Percentiles rank a stretch among this genome's conserved stretches.
Conservation (phyloP, 805 yeast genomes). For the Dipodascus geniculatus region DNA sequence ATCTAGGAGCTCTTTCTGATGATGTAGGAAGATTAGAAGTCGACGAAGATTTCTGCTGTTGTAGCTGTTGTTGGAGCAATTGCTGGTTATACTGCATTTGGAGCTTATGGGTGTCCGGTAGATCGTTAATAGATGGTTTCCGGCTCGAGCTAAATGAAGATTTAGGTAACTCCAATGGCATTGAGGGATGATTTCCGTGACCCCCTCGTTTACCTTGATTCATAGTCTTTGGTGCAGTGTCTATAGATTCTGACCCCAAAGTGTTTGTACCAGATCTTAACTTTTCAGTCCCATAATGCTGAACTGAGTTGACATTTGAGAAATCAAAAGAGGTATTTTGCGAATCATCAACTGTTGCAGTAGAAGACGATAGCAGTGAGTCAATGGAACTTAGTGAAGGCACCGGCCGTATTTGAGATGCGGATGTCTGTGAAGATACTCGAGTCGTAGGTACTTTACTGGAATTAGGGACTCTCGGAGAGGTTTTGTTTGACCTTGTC, state of each 20-base stretch:
- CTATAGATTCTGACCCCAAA: too few relatives aligned
- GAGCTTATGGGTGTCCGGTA: not conserved
- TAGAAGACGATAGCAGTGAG: not conserved
- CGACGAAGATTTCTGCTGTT: conserved; percentile 1
- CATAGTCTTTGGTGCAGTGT: too few relatives aligned
- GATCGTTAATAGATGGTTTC: not conserved
- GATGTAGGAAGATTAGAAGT: not conserved
- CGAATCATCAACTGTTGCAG: not conserved
- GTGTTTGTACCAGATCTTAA: too few relatives aligned
- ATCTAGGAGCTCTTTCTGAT: not conserved
- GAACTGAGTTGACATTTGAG: not conserved
- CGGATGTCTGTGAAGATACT: not conserved
- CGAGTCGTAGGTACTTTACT: not conserved
- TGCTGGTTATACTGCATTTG: conserved; percentile 1
- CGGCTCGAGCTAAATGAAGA: not conserved
- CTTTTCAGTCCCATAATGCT: not conserved
- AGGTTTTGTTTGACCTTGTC: not conserved
- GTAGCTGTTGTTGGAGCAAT: not conserved
- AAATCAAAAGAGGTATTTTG: not conserved
- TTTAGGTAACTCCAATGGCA: not conserved
- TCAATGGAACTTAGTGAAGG: not conserved
- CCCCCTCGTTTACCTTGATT: not conserved
- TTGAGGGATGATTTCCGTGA: not conserved
- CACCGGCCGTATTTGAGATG: not conserved
- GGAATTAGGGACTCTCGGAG: not conserved